These are phyloP conservation scores for Neurospora sp. DNA, from an alignment of 495 filamentous ascomycete genomes.

Conservation along the genomic window DNA sequence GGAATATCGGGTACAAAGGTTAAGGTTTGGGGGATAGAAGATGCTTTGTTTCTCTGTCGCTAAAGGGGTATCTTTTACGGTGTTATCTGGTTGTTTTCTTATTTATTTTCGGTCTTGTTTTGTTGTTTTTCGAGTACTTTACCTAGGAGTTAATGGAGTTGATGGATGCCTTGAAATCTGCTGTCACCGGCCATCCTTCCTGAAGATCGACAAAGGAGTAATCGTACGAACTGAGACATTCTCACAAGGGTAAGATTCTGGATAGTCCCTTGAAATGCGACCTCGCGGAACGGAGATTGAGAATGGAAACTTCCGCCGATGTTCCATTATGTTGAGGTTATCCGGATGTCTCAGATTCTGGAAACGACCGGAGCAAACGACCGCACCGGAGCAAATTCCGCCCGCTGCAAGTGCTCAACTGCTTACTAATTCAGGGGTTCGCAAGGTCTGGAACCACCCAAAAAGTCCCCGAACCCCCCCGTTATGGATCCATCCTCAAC, in stretches of 20 bases:
- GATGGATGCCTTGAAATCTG: background rate
- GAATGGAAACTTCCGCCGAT: background rate
- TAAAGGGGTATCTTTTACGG: background rate
- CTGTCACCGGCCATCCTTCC: background rate
- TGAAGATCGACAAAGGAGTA: background rate
- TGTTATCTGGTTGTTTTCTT: background rate
- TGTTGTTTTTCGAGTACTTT: background rate
- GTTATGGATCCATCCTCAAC: background rate
- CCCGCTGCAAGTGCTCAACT: background rate
- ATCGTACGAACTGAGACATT: background rate
- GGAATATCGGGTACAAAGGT: background rate
- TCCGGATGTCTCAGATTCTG: background rate
- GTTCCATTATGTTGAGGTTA: background rate
- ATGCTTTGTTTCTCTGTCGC: background rate
- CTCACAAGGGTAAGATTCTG: background rate
- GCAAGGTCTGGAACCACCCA: background rate
- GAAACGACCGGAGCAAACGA: background rate
- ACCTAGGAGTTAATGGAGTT: background rate
- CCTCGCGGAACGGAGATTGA: background rate
- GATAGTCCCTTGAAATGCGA: background rate
- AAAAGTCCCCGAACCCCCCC: background rate
- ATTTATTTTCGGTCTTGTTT: background rate
- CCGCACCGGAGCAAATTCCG: background rate
- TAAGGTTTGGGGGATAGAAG: background rate
- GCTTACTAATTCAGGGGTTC: background rate